Base-by-base conservation (phyloP, 2,329 filamentous ascomycete genomes). In the Sphaerulina populicola region DNA sequence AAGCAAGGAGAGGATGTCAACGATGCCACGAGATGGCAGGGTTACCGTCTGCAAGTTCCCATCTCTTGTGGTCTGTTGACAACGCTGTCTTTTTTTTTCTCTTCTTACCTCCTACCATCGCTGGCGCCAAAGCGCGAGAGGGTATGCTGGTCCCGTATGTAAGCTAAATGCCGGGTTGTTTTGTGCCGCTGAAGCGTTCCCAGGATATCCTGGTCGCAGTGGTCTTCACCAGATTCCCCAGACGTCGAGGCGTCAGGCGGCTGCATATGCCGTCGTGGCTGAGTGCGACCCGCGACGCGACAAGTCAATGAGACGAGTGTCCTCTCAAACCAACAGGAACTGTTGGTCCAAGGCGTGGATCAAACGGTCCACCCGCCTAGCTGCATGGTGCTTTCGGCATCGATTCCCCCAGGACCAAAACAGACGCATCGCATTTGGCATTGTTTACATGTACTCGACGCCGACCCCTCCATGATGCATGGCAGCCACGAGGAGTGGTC, bases 1-100 rank as follows among this genome's bases (percentile, higher is more conserved):
- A 56, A 51, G 57, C 57, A 59, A 59, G 57, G 57, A 57, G 57
- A 52, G 53, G 53, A 45, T 57, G 57, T 59, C 56, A 58, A 54
- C 47, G 43, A 51, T 54, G 55, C 55, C 57, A 57, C 56, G 57
- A 53, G 55, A 49, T 48, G 49, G 47, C 49, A 54, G 51, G 57
- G 54, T 57, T 57, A 42, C 45, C 54, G 43, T 46, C 47, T 47
- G 47, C 51, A 53, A 35, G 42, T 37, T 45, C 47, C 51, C 51
- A 53, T 53, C 41, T 53, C 37, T 47, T 33, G 41, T 52, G 56
- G 51, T 49, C 47, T 35, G 31, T 43, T 43, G 47, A 50, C 56
- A 44, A 49, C 47, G 41, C 41, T 46, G 35, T 50, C 47, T 48
- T 36, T 46, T 47, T 48, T 41, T 46, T 47, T 15, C 47, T 50